Percentiles rank a stretch among this genome's conserved stretches.
phyloP scores from a whole-genome alignment of 2,329 filamentous ascomycete species.

The Neophaeococcomyces aloes region DNA sequence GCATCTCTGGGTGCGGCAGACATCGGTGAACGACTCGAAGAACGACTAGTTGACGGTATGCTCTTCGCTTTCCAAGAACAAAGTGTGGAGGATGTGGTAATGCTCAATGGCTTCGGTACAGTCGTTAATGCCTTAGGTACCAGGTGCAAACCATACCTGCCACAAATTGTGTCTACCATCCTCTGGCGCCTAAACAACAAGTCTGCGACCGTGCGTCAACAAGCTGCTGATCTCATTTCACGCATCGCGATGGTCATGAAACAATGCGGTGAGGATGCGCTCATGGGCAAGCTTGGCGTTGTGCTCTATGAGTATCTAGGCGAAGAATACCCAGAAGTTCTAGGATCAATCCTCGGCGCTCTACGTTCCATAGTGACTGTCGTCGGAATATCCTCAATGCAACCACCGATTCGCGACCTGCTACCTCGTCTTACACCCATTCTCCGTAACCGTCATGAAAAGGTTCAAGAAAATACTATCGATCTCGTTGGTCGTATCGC shows the following conservation, averaged over 20 bases:
- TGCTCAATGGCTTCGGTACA: slow-evolving; percentile 95
- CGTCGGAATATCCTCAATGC: slow-evolving; percentile 95
- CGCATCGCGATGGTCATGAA: slow-evolving; percentile 98
- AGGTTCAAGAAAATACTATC: slow-evolving; percentile 98
- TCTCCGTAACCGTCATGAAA: slow-evolving; percentile 93
- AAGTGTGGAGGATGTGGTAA: slow-evolving; percentile 87
- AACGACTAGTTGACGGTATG: slow-evolving; percentile 88
- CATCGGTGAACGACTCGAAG: slow-evolving; percentile 83
- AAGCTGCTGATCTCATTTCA: slow-evolving; percentile 91
- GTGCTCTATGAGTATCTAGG: slow-evolving; percentile 97
- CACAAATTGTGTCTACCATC: slow-evolving; percentile 93
- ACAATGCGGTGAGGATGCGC: slow-evolving; percentile 88
- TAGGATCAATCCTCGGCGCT: slow-evolving; percentile 91
- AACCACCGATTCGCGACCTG: slow-evolving; percentile 92
- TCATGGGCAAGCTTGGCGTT: slow-evolving; percentile 90
- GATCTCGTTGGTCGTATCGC: slow-evolving; percentile 96
- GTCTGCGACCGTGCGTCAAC: slow-evolving; percentile 88
- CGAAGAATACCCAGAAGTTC: slow-evolving; percentile 95
- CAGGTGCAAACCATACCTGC: slow-evolving; percentile 89
- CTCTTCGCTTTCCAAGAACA: slow-evolving; percentile 96
- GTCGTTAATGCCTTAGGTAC: slow-evolving; percentile 91
- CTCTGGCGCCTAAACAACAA: slow-evolving; percentile 97
- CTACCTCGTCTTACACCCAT: slow-evolving; percentile 95
- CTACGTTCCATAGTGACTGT: slow-evolving; percentile 94
- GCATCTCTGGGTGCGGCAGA: slow-evolving; percentile 88